Evolutionary conservation across 208 protist species (phyloP), one percentile per base, ranked within the genome.

Genomic region (Sergeia podlipaevii): DNA sequence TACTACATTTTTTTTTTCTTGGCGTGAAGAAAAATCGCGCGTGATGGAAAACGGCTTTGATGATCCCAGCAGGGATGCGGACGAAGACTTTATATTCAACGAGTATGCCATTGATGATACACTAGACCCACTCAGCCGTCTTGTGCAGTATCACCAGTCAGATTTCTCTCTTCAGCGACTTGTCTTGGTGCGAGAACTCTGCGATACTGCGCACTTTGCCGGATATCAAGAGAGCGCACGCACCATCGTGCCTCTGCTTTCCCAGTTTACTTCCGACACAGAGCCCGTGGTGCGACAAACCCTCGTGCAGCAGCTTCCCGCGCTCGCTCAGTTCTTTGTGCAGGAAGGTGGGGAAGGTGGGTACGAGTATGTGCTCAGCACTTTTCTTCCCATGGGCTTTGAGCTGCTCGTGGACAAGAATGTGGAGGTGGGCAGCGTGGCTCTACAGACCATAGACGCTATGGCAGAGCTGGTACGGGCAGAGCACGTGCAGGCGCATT

Each of bases 401-500:
- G 92, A 97, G 67, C 64, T 97, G 53, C 70, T 97, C 3, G 91
- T 97, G n/a, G 95, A 98, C 69, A 94, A 95, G 52, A 98, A 97
- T 56, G 81, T 91, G 23, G 89, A 97, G 58, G 95, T 98, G 6
- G 86, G 84, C 30, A 66, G 74, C n/a, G 68, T 72, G 11, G 89
- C 95, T 2, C 66, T 96, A n/a, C 64, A 84, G 41, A 74, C 90
- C 21, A 72, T 98, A 36, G 80, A 78, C 24, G 73, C 72, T 38
- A 78, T 98, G 50, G 85, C 88, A 2, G 67, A 70, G 33, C 67
- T 94, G 8, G 89, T 98, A 4, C 81, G 85, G 33, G 52, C 71
- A 13, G 70, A 94, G 23, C 72, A 98, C 45, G 73, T 98, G 7
- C 82, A 96, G 59, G 64, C 65, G 37, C 74, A 96, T 55, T 54